Conservation (phyloP, 2,329 filamentous ascomycete genomes). For the Trichophyton verrucosum region DNA sequence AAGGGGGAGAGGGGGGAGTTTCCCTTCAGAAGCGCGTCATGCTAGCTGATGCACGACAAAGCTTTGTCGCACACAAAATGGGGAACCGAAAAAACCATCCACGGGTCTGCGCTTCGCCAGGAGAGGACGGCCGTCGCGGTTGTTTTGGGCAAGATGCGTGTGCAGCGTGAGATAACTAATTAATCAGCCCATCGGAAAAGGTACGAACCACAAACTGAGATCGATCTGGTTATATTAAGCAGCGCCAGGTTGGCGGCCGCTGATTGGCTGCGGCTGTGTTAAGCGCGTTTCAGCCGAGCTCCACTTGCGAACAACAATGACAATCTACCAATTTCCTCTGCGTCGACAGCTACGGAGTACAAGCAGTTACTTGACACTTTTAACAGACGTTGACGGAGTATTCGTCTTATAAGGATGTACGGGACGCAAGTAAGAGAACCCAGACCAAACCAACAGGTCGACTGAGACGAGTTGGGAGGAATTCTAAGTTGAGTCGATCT, state of each 20-base stretch:
- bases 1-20: not conserved
- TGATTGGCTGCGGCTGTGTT: conserved; percentile 2
- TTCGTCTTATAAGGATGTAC: not conserved
- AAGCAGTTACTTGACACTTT: not conserved
- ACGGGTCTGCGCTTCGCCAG: not conserved
- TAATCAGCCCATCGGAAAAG: too few relatives aligned
- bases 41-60: not conserved
- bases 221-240: not conserved
- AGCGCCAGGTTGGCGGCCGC: not conserved
- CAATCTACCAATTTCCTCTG: not conserved
- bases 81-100: not conserved
- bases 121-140: not conserved
- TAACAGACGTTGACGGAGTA: not conserved
- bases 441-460: not conserved
- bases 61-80: not conserved
- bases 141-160: not conserved
- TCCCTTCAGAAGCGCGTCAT: not conserved
- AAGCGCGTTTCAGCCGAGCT: conserved; percentile 3
- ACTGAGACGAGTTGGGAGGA: not conserved
- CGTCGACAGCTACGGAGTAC: not conserved
- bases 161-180: not conserved
- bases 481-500: not conserved
- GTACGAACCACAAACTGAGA: not conserved
- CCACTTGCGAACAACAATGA: not conserved
- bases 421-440: not conserved